These are phyloP conservation scores for Phytophthora foliorum DNA, from an alignment of 352 stramenopile species.

Conservation along the genomic window DNA sequence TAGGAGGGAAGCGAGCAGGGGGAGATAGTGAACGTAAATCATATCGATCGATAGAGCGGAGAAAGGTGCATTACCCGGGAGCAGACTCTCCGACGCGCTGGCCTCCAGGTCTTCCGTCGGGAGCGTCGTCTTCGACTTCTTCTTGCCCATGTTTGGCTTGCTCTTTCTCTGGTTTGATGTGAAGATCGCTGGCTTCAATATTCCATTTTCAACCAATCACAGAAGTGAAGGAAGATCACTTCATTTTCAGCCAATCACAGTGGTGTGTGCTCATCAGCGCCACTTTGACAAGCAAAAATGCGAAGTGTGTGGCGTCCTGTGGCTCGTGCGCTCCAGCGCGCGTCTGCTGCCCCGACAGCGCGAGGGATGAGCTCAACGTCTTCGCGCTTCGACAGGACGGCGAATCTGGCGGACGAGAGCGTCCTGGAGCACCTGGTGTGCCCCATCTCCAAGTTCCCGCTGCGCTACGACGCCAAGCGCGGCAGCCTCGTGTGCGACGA, in stretches of 20 bases:
- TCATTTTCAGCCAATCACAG: too few species aligned
- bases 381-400: conserved; percentile 31
- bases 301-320: conserved; percentile 21
- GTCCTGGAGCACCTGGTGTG: conserved; percentile 86
- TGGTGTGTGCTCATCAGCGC: too few species aligned
- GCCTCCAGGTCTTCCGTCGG: conserved; percentile 53
- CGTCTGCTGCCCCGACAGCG: not conserved
- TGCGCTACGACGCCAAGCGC: conserved; percentile 71
- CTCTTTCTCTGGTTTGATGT: conserved; percentile 27
- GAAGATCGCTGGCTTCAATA: conserved; percentile 55
- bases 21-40: not conserved
- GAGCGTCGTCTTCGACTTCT: conserved; percentile 65
- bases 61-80: conserved; percentile 41
- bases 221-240: too few species aligned
- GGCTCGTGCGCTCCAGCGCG: conserved; percentile 7
- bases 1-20: not conserved
- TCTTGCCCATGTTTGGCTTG: conserved; percentile 57
- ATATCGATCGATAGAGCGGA: conserved; percentile 9
- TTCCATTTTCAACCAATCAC: conserved; percentile 31
- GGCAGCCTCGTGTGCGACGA: conserved; percentile 83
- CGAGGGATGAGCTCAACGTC: conserved; percentile 10
- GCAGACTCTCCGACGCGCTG: conserved; percentile 57
- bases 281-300: too few species aligned
- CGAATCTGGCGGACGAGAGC: conserved; percentile 64
- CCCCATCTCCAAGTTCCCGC: conserved; percentile 86